Percentiles rank a stretch among this genome's conserved stretches.
Conservation (phyloP, 169 alveolate species). For the Plasmodium gonderi region DNA sequence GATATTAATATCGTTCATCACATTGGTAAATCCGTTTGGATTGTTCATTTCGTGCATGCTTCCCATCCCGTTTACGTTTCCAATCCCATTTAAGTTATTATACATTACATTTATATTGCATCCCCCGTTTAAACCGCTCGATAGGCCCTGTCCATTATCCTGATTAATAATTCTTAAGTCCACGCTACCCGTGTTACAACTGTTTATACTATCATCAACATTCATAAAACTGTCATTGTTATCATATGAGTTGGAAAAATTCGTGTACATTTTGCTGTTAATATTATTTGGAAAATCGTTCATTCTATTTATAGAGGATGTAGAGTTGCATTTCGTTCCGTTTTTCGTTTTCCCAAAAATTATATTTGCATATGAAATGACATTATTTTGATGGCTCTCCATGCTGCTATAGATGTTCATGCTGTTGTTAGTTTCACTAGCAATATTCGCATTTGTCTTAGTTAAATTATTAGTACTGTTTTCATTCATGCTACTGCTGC, state of each 20-base stretch:
- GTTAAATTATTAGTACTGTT: background rate
- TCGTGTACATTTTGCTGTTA: slow-evolving; percentile 12
- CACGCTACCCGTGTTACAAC: slow-evolving; percentile 7
- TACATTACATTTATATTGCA: background rate
- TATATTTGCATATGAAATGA: background rate
- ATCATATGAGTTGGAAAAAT: background rate
- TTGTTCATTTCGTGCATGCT: background rate
- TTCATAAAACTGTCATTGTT: slow-evolving; percentile 35
- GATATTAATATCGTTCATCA: slow-evolving; percentile 17
- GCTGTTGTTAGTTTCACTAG: background rate
- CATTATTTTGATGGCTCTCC: slow-evolving; percentile 14
- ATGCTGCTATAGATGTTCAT: background rate
- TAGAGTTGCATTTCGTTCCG: background rate
- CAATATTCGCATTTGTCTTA: background rate
- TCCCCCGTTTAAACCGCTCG: slow-evolving; percentile 7
- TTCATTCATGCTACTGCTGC: background rate
- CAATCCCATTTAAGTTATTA: background rate
- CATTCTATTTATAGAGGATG: slow-evolving; percentile 16
- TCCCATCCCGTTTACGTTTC: background rate
- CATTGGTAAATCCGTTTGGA: no score
- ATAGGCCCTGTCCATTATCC: background rate
- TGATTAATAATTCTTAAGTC: slow-evolving; percentile 10
- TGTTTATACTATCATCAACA: slow-evolving; percentile 23
- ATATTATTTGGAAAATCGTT: slow-evolving; percentile 22
- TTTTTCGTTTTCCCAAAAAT: background rate